Evolutionary conservation across 345 rosid species (phyloP).

Genomic region (Leavenworthia alabamica): DNA sequence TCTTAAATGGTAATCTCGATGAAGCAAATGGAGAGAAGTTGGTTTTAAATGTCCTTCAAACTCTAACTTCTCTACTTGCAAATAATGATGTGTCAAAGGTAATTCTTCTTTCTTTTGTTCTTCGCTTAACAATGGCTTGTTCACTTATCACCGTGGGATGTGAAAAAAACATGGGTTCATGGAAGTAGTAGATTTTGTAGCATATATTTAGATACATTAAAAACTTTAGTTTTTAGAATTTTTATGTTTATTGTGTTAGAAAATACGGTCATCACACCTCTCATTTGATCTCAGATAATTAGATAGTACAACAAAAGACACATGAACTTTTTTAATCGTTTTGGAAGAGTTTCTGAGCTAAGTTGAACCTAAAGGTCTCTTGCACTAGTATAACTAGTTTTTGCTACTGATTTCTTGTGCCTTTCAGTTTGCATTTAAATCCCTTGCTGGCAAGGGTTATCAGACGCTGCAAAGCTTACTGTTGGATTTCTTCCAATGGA

Average conservation of each 20-base stretch:
- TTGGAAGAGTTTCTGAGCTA: background rate
- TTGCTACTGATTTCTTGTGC: slow-evolving; percentile 11
- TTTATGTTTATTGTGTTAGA: background rate
- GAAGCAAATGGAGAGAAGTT: slow-evolving; percentile 70
- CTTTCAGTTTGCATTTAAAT: slow-evolving; percentile 73
- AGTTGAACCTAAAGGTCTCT: background rate
- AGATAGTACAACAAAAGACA: slow-evolving; percentile 1
- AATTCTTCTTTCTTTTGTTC: slow-evolving; percentile 17
- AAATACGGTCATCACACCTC: background rate
- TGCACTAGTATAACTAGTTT: slow-evolving; percentile 4
- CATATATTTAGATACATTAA: background rate
- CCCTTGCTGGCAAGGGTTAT: slow-evolving; percentile 90
- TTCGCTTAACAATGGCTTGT: background rate
- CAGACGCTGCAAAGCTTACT: slow-evolving; percentile 85
- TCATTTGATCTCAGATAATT: slow-evolving; percentile 4
- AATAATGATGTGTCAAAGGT: slow-evolving; percentile 88
- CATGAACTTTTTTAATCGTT: background rate
- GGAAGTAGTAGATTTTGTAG: background rate
- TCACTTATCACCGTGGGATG: slow-evolving; percentile 5
- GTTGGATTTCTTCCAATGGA: slow-evolving; percentile 74
- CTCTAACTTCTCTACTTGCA: slow-evolving; percentile 75
- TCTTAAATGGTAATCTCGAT: slow-evolving; percentile 79
- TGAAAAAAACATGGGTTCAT: background rate
- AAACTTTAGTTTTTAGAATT: background rate
- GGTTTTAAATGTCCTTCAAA: slow-evolving; percentile 80